Evolutionary conservation across 768 basidiomycete genomes (phyloP).

Genomic region (Leccinum truebloodii): DNA sequence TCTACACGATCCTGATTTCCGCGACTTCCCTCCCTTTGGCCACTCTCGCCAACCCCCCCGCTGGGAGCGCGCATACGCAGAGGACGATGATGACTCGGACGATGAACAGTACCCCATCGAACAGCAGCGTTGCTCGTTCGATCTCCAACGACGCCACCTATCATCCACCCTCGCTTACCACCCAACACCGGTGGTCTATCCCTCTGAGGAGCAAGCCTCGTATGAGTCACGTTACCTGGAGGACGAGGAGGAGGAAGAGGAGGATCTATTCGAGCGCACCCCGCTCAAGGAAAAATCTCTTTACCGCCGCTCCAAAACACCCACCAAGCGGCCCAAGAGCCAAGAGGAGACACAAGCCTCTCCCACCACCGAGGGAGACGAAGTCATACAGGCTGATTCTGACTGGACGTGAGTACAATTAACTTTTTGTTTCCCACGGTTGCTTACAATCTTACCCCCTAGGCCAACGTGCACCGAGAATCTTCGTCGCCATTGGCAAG

Average conservation of each 20-base stretch:
- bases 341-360: conserved; percentile 23
- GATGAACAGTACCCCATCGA: conserved; percentile 30
- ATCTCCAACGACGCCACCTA: conserved; percentile 23
- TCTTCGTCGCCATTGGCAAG: conserved; percentile 62
- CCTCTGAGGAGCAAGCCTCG: conserved; percentile 32
- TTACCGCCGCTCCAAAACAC: conserved; percentile 20
- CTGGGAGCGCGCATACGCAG: conserved; percentile 37
- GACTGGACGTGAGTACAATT: conserved; percentile 35
- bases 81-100: conserved; percentile 31
- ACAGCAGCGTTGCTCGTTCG: conserved; percentile 20
- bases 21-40: conserved; percentile 53
- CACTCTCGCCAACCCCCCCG: conserved; percentile 28
- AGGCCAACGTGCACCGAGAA: conserved; percentile 61
- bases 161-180: conserved; percentile 25
- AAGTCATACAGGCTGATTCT: conserved; percentile 20
- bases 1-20: conserved; percentile 68
- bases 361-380: conserved; percentile 6
- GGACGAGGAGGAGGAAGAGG: conserved; percentile 31
- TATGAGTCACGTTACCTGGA: conserved; percentile 30
- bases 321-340: conserved; percentile 11
- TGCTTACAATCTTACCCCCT: conserved; percentile 3
- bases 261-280: conserved; percentile 15
- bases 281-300: conserved; percentile 32
- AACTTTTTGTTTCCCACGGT: not conserved
- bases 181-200: conserved; percentile 26